phyloP scores from a whole-genome alignment of 2,329 filamentous ascomycete genomes.

The Xylariaceae sp. region DNA sequence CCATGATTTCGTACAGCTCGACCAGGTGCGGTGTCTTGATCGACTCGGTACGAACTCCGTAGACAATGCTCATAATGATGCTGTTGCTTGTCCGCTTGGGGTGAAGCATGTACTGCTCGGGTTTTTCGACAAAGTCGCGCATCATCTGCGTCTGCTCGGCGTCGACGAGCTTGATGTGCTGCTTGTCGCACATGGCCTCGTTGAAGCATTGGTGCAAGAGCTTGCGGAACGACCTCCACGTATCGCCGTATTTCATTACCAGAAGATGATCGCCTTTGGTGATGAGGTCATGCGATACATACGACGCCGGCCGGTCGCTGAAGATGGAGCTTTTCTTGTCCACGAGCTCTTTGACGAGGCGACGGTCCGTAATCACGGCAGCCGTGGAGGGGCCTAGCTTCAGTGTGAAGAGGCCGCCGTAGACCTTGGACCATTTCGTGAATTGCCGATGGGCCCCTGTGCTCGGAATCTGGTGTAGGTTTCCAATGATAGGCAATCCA shows the following conservation, averaged over 20 bases:
- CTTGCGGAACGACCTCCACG: conserved; percentile 3
- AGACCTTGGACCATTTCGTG: conserved; percentile 2
- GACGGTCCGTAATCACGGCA: neutral
- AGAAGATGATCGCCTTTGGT: conserved; percentile 10
- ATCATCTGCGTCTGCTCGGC: conserved; percentile 16
- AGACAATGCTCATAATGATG: conserved; percentile 19
- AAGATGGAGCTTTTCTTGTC: conserved; percentile 1
- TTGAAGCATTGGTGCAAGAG: conserved; percentile 1
- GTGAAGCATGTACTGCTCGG: conserved; percentile 10
- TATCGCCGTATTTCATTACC: conserved; percentile 9
- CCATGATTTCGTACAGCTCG: neutral
- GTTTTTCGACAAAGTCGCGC: neutral
- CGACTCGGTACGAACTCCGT: conserved; percentile 9
- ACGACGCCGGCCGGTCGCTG: conserved; percentile 8
- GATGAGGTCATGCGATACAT: neutral
- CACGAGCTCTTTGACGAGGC: neutral
- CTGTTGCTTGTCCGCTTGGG: conserved; percentile 11
- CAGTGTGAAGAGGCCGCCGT: conserved; percentile 3
- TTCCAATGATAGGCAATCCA: neutral
- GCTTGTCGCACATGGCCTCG: conserved; percentile 12
- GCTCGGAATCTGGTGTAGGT: conserved; percentile 4
- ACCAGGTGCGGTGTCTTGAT: conserved; percentile 5
- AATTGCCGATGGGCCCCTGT: neutral
- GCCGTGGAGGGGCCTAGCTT: neutral
- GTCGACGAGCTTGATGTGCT: conserved; percentile 8